phyloP scores from a whole-genome alignment of 2,329 filamentous ascomycete species.

The Phaeoacremonium minimum region DNA sequence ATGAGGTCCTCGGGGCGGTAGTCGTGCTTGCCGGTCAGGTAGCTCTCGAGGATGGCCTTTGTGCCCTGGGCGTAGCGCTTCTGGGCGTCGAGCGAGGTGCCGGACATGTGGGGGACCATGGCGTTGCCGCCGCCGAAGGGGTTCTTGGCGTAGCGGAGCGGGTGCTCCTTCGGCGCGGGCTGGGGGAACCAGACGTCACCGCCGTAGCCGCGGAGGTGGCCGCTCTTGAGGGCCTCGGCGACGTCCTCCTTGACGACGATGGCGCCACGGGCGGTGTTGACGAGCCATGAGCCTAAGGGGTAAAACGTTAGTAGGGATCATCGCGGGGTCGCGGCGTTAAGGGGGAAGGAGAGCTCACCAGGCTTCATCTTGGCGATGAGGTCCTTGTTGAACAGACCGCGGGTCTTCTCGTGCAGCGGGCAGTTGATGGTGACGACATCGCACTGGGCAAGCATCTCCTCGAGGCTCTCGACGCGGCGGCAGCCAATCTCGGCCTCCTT shows the following conservation, averaged over 20 bases:
- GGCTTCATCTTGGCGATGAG: constrained; percentile 99
- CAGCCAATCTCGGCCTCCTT: constrained; percentile 93
- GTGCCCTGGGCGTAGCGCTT: constrained; percentile 82
- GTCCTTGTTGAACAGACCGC: constrained; percentile 97
- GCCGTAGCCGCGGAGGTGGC: constrained; percentile 85
- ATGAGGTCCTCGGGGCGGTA: constrained; percentile 91
- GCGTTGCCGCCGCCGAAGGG: constrained; percentile 96
- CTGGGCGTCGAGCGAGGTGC: constrained; percentile 97
- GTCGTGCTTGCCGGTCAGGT: constrained; percentile 82
- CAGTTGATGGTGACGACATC: constrained; percentile 99
- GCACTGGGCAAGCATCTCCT: constrained; percentile 92
- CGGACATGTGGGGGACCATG: constrained; percentile 98
- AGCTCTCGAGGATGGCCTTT: constrained; percentile 87
- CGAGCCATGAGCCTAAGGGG: constrained; percentile 76
- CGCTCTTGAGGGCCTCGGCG: constrained; percentile 83
- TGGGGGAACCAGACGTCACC: constrained; percentile 97
- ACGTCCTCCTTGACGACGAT: constrained; percentile 99
- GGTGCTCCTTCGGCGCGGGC: constrained; percentile 90
- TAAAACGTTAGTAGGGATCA: background rate
- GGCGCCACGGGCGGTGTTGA: constrained; percentile 98
- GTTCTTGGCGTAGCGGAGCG: constrained; percentile 88
- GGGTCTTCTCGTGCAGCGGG: constrained; percentile 96
- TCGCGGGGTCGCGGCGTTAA: background rate
- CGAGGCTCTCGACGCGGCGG: constrained; percentile 80
- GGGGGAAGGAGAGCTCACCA: constrained; percentile 43